These are phyloP conservation scores for Fragilaria radians DNA, from an alignment of 108 stramenopile genomes.

Conservation along the genomic window DNA sequence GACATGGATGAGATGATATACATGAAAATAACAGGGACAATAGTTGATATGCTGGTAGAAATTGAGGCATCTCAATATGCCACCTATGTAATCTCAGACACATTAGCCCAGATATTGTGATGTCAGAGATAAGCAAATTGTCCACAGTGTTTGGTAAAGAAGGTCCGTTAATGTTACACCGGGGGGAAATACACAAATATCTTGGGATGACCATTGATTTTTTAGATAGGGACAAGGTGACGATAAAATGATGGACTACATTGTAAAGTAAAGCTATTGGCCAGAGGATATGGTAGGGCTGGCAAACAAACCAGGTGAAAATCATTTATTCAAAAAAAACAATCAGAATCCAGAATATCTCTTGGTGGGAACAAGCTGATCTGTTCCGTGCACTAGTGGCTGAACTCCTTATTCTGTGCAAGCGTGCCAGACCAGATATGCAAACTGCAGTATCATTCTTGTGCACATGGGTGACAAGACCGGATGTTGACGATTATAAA, in stretches of 20 bases:
- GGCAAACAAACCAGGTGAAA: constrained; percentile 16
- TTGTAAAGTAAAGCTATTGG: no score
- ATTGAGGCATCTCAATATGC: constrained; percentile 16
- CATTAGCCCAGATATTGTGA: neutral
- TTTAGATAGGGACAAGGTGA: constrained; percentile 1
- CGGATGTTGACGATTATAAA: constrained; percentile 20
- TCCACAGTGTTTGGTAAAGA: constrained; percentile 7
- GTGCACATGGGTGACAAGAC: constrained; percentile 11
- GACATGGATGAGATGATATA: constrained; percentile 9
- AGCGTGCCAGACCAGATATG: no score
- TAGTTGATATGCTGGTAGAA: constrained; percentile 14
- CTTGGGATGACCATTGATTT: constrained; percentile 33
- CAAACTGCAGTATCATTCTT: constrained; percentile 13
- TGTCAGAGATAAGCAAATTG: neutral
- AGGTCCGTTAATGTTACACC: constrained; percentile 8
- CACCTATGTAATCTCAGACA: constrained; percentile 9
- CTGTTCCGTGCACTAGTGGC: constrained; percentile 8
- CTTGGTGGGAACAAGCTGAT: neutral
- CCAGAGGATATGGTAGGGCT: no score
- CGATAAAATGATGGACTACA: constrained; percentile 20
- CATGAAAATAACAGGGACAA: constrained; percentile 16
- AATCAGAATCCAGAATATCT: constrained; percentile 10
- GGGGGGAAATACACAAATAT: constrained; percentile 36
- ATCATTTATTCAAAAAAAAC: constrained; percentile 18
- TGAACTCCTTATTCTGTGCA: no score